Evolutionary conservation across 345 rosid species (phyloP).

Genomic region (Salix purpurea): DNA sequence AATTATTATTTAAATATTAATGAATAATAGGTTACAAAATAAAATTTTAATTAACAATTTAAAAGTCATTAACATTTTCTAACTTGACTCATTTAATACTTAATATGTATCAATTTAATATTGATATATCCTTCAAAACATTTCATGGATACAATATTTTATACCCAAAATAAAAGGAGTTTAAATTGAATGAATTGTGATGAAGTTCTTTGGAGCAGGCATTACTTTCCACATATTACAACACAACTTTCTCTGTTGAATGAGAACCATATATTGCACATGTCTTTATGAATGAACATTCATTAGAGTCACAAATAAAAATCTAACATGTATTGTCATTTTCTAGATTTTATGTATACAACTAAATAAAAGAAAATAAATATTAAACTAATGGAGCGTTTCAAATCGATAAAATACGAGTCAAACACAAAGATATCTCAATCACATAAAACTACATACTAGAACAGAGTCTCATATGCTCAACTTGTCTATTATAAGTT

Average conservation of each 20-base stretch:
- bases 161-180: neutral
- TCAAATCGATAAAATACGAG: too few relatives aligned
- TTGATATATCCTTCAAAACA: too few relatives aligned
- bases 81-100: neutral
- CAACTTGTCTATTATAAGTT: too few relatives aligned
- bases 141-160: neutral
- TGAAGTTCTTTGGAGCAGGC: neutral
- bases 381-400: too few relatives aligned
- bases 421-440: neutral
- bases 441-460: neutral
- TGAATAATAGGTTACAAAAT: too few relatives aligned
- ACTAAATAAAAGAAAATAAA: too few relatives aligned
- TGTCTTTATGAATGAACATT: neutral
- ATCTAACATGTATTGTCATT: neutral
- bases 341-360: neutral
- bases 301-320: too few relatives aligned
- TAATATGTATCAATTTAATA: neutral
- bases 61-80: neutral
- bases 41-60: too few relatives aligned
- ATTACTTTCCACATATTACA: too few relatives aligned
- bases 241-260: neutral
- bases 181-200: neutral
- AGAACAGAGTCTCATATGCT: too few relatives aligned
- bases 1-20: too few relatives aligned
- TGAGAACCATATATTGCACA: too few relatives aligned